Evolutionary conservation across 2,329 filamentous ascomycete genomes (phyloP), one percentile per base, ranked within the genome.

Genomic region (Stachybotrys chartarum): DNA sequence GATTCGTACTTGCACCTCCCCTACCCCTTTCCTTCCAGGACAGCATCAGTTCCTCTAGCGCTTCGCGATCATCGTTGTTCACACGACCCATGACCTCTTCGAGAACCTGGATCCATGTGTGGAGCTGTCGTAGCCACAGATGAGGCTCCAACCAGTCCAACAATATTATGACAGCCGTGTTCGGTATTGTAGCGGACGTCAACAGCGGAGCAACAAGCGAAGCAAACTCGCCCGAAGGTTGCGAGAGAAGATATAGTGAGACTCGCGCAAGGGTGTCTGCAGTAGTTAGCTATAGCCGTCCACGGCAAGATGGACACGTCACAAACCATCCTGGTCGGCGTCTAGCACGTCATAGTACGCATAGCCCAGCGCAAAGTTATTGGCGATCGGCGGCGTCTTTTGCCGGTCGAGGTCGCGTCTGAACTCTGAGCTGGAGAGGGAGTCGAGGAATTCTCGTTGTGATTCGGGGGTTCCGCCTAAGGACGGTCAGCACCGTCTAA

Each of bases 101-200:
- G 61, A 99, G 76, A 31, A 97, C 80, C 50, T 91, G 81, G 58
- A 97, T 85, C 94, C 94, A 99, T 68, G 88, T 88, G 66, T 90
- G 83, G 56, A 99, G 77, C 71, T 96, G 88, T 57, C 90, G 84
- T 67, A 97, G 81, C 91, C 95, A 99, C 59, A 85, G 78, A 85
- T 94, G 96, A 14, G 94, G 94, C 67, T 94, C 85, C 56, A 89
- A 87, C 94, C 94, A 99, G 75, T 97, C 92, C 48, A 99, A 80
- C n/a, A 99, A 77, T 64, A 99, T 85, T 59, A 96, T 89, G 59
- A 97, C 82, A 58, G 96, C 81, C 50, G 90, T 96, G 69, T 96
- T 88, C 32, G 90, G 86, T 67, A 96, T 88, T 7, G 90, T 87
- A 70, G 90, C 83, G 48, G 90, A 86, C 17, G 88, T 96, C 58